Base-by-base conservation (phyloP, 352 stramenopile genomes). In the Globisporangium rhizosaccharum region DNA sequence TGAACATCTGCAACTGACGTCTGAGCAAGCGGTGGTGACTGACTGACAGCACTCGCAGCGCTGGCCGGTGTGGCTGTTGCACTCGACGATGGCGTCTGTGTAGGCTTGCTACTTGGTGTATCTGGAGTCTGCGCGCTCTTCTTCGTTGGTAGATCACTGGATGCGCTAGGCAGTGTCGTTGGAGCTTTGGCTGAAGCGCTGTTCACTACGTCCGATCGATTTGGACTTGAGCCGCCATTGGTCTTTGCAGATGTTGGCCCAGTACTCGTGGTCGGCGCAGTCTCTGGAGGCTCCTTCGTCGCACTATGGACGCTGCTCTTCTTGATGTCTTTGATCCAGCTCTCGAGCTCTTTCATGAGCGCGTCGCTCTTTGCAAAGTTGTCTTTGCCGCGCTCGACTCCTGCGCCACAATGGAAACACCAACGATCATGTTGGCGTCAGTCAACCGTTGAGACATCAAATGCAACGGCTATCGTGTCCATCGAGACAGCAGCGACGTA, bases 321-420 rank as follows among this genome's bases (percentile, higher is more conserved):
- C 47, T 59, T 64, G 0, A 26, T 30, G 15, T 59, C 10, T 26
- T 64, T 47, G 9, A 73, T 67, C 62, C 66, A 73, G 11, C 45
- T 39, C 10, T 51, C 54, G 12, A 79, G 62, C 39, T 74, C 59
- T 41, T 71, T 62, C 39, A 70, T 51, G 14, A 71, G 23, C 15
- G 70, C 65, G 9, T 67, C 59, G 5, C 56, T 58, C 17, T 57
- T 57, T 37, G 53, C 41, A 3, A 59, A 14, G 23, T 28, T 51
- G 3, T 60, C 61, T 23, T 64, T 46, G 11, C 20, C 62, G 50
- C 47, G 49, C 2, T 61, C 59, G 56, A 33, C 30, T 17, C 25
- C 53, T 65, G 10, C 33, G 7, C 8, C 33, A 12, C 10, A 8
- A 39, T 12, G 33, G 8, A 14, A 14, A 8, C 10, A 33, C 28